Evolutionary conservation across 2,329 filamentous ascomycete species (phyloP).

Genomic region (Onygena corvina): DNA sequence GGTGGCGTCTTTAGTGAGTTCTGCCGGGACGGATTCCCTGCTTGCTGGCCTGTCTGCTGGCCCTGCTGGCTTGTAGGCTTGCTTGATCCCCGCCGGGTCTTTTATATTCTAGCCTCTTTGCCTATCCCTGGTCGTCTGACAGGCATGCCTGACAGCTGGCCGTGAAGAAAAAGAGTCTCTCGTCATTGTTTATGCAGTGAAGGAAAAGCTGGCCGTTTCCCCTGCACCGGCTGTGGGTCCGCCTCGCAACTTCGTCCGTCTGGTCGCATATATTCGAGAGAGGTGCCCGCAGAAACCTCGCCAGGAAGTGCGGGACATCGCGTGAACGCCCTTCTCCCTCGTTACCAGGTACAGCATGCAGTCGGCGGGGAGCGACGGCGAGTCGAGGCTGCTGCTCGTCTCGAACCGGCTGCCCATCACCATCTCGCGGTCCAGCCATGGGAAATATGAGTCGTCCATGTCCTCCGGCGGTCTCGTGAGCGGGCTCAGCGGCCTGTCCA

Average conservation of each 20-base stretch:
- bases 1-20: too few relatives aligned
- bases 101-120: conserved; percentile 2
- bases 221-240: not conserved
- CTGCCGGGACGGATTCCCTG: too few relatives aligned
- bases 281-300: not conserved
- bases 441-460: conserved; percentile 87
- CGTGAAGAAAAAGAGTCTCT: not conserved
- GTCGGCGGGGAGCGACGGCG: conserved; percentile 25
- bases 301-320: conserved; percentile 1
- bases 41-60: too few relatives aligned
- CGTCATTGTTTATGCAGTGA: not conserved
- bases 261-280: not conserved
- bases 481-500: conserved; percentile 78
- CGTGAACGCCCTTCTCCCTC: conserved; percentile 5
- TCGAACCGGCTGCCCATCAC: conserved; percentile 95
- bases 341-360: conserved; percentile 22
- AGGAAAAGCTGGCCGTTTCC: not conserved
- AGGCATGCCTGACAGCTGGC: not conserved
- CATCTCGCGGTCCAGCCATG: conserved; percentile 85
- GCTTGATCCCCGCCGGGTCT: conserved; percentile 4
- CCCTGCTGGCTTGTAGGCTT: too few relatives aligned
- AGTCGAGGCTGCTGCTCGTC: conserved; percentile 59
- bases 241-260: not conserved
- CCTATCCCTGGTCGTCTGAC: not conserved
- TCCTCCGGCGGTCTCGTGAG: conserved; percentile 93